phyloP scores from a whole-genome alignment of 2,329 filamentous ascomycete genomes.

The Claviceps lovelessii region DNA sequence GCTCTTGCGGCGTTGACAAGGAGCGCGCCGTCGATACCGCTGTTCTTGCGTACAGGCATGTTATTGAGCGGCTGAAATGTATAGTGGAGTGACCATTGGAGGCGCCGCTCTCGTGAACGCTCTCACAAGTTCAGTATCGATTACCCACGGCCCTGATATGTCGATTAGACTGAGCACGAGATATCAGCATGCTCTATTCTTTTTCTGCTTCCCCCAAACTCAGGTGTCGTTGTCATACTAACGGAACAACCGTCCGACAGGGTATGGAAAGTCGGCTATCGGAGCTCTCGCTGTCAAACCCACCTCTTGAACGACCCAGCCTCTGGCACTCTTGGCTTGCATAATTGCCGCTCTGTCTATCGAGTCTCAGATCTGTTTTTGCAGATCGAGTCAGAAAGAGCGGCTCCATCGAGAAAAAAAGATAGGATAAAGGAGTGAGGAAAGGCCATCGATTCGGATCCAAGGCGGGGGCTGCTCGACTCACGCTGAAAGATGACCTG shows the following conservation, averaged over 20 bases:
- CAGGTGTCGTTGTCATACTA: background rate
- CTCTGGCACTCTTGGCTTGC: constrained; percentile 44
- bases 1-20: constrained; percentile 28
- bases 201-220: background rate
- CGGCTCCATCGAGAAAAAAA: background rate
- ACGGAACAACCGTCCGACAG: background rate
- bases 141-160: background rate
- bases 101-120: constrained; percentile 25
- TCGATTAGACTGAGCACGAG: too few relatives aligned
- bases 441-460: background rate
- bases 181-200: too few relatives aligned
- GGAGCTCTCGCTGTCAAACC: constrained; percentile 47
- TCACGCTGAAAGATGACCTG: background rate
- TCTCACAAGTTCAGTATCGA: background rate
- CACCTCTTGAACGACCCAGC: constrained; percentile 31
- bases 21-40: constrained; percentile 37
- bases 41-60: constrained; percentile 54
- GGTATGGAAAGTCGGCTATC: constrained; percentile 58
- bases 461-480: background rate
- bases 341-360: constrained; percentile 21
- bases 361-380: background rate
- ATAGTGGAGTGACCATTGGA: constrained; percentile 42
- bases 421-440: background rate
- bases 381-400: background rate
- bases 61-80: constrained; percentile 44